Conservation (phyloP, 371 early-diverging fungal genomes). For the Apophysomyces variabilis region DNA sequence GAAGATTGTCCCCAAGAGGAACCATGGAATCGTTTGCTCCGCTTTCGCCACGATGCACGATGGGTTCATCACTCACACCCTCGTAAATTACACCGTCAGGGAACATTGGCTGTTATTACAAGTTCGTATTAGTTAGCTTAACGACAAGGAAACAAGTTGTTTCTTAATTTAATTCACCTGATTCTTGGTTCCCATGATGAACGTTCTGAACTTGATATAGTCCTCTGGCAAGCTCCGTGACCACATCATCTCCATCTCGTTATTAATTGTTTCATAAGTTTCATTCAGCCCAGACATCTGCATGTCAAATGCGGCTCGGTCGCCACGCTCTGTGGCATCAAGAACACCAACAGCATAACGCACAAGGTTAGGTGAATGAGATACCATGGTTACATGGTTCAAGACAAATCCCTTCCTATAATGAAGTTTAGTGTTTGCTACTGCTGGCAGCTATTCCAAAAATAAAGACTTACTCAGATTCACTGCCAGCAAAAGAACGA, state of each 20-base stretch:
- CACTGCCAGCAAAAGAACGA: slow-evolving; percentile 75
- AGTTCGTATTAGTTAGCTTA: neutral
- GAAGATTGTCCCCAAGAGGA: slow-evolving; percentile 82
- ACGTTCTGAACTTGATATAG: slow-evolving; percentile 85
- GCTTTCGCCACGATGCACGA: slow-evolving; percentile 80
- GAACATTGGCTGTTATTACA: slow-evolving; percentile 71
- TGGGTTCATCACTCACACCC: slow-evolving; percentile 66
- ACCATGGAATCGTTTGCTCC: slow-evolving; percentile 91
- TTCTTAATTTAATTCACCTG: slow-evolving; percentile 43
- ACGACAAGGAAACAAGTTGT: neutral
- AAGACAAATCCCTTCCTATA: slow-evolving; percentile 78
- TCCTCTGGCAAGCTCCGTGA: slow-evolving; percentile 68
- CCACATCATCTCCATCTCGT: slow-evolving; percentile 85
- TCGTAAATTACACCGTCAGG: slow-evolving; percentile 87
- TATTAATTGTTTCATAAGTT: slow-evolving; percentile 71
- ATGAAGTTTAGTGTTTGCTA: slow-evolving; percentile 39
- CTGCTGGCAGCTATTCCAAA: slow-evolving; percentile 65
- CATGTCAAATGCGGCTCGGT: slow-evolving; percentile 66
- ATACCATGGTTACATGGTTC: slow-evolving; percentile 88
- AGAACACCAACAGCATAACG: slow-evolving; percentile 62
- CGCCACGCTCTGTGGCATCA: slow-evolving; percentile 51
- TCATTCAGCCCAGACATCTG: slow-evolving; percentile 60
- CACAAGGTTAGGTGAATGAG: slow-evolving; percentile 73
- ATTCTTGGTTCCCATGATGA: slow-evolving; percentile 88
- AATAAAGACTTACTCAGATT: slow-evolving; percentile 69